Evolutionary conservation across 768 basidiomycete species (phyloP).

Genomic region (Mycena belliarum): DNA sequence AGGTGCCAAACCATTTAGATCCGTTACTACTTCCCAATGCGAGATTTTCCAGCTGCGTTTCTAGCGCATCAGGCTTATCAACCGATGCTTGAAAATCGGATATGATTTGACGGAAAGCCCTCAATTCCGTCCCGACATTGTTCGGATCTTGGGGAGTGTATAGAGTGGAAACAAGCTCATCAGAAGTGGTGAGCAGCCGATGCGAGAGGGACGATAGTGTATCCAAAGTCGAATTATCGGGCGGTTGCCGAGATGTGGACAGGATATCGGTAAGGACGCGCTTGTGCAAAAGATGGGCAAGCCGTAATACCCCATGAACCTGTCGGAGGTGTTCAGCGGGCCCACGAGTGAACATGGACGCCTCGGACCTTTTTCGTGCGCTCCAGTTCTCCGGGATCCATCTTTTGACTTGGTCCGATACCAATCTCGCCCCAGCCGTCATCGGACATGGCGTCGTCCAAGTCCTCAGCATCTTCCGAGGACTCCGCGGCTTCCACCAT

Average conservation of each 20-base stretch:
- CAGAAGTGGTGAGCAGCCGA: slow-evolving; percentile 52
- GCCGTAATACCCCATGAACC: slow-evolving; percentile 61
- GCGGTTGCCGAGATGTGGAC: slow-evolving; percentile 28
- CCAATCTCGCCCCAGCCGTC: slow-evolving; percentile 73
- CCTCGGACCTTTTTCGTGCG: slow-evolving; percentile 57
- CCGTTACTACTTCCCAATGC: slow-evolving; percentile 36
- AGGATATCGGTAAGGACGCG: slow-evolving; percentile 56
- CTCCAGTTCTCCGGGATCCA: slow-evolving; percentile 52
- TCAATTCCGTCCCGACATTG: slow-evolving; percentile 41
- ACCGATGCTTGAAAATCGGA: slow-evolving; percentile 36
- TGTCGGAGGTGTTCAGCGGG: slow-evolving; percentile 28
- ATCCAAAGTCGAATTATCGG: slow-evolving; percentile 43
- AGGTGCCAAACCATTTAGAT: slow-evolving; percentile 64
- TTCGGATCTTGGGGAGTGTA: slow-evolving; percentile 61
- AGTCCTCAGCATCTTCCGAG: slow-evolving; percentile 33
- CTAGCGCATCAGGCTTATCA: slow-evolving; percentile 25
- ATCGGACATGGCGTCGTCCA: slow-evolving; percentile 27
- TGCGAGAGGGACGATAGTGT: slow-evolving; percentile 50
- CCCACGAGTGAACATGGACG: not conserved
- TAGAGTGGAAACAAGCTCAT: slow-evolving; percentile 67
- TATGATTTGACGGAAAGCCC: slow-evolving; percentile 38
- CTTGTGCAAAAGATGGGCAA: slow-evolving; percentile 63
- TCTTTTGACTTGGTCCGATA: slow-evolving; percentile 42
- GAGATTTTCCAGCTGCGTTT: slow-evolving; percentile 31
- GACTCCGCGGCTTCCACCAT: slow-evolving; percentile 46